Evolutionary conservation across 140 eudicot species (phyloP).

Genomic region (Erigeron philadelphicus): DNA sequence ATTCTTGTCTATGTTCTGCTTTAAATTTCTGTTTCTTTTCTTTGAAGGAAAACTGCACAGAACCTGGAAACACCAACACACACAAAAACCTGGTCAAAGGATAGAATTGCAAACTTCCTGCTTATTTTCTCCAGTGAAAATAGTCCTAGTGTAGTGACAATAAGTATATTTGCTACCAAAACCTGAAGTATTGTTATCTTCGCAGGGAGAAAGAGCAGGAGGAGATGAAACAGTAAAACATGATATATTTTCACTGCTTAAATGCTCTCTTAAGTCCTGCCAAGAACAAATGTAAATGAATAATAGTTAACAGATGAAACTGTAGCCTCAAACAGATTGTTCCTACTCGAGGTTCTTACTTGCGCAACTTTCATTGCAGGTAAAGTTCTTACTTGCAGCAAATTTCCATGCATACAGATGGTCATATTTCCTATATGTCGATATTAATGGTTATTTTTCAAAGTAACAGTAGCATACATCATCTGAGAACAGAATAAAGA

Average conservation of each 20-base stretch:
- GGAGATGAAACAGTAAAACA: constrained; percentile 74
- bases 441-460: neutral
- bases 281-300: constrained; percentile 9
- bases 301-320: neutral
- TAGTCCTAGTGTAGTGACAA: constrained; percentile 3
- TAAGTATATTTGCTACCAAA: constrained; percentile 11
- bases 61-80: constrained; percentile 38
- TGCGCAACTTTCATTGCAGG: too few relatives aligned
- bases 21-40: constrained; percentile 50
- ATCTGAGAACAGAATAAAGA: neutral
- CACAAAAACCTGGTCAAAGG: constrained; percentile 23
- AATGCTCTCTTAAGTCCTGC: constrained; percentile 56
- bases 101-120: constrained; percentile 12
- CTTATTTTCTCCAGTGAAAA: constrained; percentile 13
- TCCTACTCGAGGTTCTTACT: too few relatives aligned
- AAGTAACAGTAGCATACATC: neutral
- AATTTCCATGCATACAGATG: neutral
- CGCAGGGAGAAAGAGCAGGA: constrained; percentile 61
- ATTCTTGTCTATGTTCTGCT: constrained; percentile 72
- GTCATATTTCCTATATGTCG: neutral
- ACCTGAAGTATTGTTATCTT: constrained; percentile 43
- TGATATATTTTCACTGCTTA: constrained; percentile 46
- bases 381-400: neutral
- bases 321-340: neutral
- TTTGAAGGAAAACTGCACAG: constrained; percentile 35